Evolutionary conservation across 177 flowering plant genomes (phyloP), one percentile per base, ranked within the genome.

Genomic region (Vitis hybrid): DNA sequence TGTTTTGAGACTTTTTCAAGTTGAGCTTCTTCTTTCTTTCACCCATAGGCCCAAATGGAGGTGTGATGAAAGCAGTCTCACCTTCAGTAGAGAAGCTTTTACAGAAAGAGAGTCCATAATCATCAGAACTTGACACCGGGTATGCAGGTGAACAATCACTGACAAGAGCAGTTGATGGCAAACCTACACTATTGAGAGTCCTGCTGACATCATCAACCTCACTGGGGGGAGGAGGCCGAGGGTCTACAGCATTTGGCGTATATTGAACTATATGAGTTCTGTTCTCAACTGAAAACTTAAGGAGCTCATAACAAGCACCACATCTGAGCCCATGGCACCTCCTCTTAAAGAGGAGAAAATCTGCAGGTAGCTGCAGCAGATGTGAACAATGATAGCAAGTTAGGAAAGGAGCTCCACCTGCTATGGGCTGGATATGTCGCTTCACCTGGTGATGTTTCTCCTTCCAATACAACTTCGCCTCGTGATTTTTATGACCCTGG

Each of bases 321-420:
- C 97, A 94, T 58, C 72, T 81, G 4, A 94, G 78, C 68, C 57
- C 71, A 70, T 83, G 88, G 73, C 67, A 76, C 67, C 81, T 80
- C 74, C 78, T 86, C 66, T 68, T 82, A 52, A 81, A 81, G 58
- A 77, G 74, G 22, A 88, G 82, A 77, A 89, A 91, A 74, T 89
- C 94, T 73, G 79, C 88, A 73, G 98, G 98, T 16, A 94, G 73
- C 69, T 86, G 94, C 52, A 91, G 83, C 59, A 80, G 69, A 60
- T 73, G 68, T 16, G 22, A 68, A 81, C 98, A 91, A 49, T 64
- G 56, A 59, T 81, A 74, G 74, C 98, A 94, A 14, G 77, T 60
- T 15, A 90, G 9, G 64, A 86, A 79, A 53, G 98, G 98, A 18
- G 96, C 85, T 6, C 88, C 98, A 59, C 92, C 90, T 45, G 90